Base-by-base conservation (phyloP, 2,329 filamentous ascomycete genomes). In the Torrubiella hemipterigena region DNA sequence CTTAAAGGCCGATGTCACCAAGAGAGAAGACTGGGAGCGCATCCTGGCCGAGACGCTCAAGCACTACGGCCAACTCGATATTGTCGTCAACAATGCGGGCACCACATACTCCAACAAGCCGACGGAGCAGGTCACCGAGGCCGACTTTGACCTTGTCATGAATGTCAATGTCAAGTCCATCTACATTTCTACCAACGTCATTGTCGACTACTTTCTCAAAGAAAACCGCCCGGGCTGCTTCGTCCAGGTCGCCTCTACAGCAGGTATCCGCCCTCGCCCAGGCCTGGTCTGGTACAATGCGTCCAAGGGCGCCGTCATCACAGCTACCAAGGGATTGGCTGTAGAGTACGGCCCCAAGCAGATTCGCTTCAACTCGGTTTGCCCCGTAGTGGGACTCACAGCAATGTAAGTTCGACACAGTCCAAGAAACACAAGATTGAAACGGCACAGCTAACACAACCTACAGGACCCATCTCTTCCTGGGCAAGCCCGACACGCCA, bases 311-410 rank as follows among this genome's bases (percentile, higher is more conserved):
- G 77, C 77, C 1, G 68, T 78, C 9, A 67, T 67, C 42, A 78
- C 68, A 29, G 72, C 70, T 23, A 64, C 61, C 1, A 68, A 68
- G 50, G 48, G 54, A 2, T 52, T 87, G 41, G 81, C 80, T 1
- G 74, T 79, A 2, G 81, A 86, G 50, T 86, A 80, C 42, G 81
- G 75, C 1, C 67, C 72, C 0, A 68, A 81, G 33, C 67, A 81
- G 41, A 82, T 87, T 40, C 69, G 80, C 1, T 77, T 86, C 44
- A 84, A 84, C 39, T 67, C 71, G 2, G 72, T 86, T 11, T 81
- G 75, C 28, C 80, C 79, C 0, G 65, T 83, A 0, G 61, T 83
- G 1, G 76, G 72, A 2, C 71, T 65, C 12, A 85, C 80, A 0
- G 75, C 72, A 3, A 62, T 84, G 59, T 55, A 25, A 48, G 54